Evolutionary conservation across 1,139 yeast species (phyloP), one percentile per base, ranked within the genome.

Genomic region (Geotrichum bryndzae): DNA sequence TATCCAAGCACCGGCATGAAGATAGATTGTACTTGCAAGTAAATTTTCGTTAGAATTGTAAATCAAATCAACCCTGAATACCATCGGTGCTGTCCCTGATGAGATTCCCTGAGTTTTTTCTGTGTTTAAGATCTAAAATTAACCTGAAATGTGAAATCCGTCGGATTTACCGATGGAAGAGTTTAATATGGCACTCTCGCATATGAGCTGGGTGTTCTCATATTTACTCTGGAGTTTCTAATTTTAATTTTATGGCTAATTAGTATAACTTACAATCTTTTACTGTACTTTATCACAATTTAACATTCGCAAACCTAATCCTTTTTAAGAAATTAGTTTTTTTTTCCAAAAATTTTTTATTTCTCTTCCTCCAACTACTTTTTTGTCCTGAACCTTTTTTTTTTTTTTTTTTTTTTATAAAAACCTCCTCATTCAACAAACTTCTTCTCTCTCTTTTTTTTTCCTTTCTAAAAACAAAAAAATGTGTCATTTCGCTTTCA

Each of bases 401-500:
- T 53, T 53, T 25, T 25, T 22, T 35, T 53, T 53, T 53, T 29
- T 51, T 29, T 18, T 52, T 29, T 52, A 35, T n/a, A 53, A 53
- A 41, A 41, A n/a, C 48, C 48, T 41, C 23, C 48, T 41, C 48
- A n/a, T 4, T 33, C 13, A 22, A 11, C 7, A 15, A 15, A 15
- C 18, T 35, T 35, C 27, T 27, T 35, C 25, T 15, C 23, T 35
- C 33, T 53, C 31, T 45, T 22, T 35, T 45, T 53, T 35, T 27
- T 35, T 53, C 22, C 54, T 52, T 38, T 8, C 31, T 33, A 53
- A 35, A 53, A 53, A 23, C 56, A 33, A 53, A 53, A 53, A 53
- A 27, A 53, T 53, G 56, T 53, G 48, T 53, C 48, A 35, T 22
- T 38, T 31, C 54, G 38, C 25, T 52, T 29, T 29, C 41, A 23